Evolutionary conservation across 176 grass and related monocot genomes (phyloP), one percentile per base, ranked within the genome.

Genomic region (Hsuehochloa calcarea): DNA sequence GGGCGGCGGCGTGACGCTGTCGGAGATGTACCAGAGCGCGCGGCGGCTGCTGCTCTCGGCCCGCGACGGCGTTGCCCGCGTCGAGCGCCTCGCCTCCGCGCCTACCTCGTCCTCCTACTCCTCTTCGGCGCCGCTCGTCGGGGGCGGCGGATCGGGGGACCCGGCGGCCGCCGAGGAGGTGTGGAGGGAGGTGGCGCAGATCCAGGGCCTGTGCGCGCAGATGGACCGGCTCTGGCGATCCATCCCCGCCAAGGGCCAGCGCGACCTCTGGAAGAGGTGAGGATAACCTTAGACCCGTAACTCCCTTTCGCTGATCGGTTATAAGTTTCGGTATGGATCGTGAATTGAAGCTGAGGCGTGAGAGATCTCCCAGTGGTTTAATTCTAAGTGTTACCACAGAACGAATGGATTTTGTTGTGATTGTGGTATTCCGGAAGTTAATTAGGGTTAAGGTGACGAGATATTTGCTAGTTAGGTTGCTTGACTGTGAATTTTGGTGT

Each of bases 261-360:
- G 91, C 31, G 96, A 96, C 88, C 88, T 99, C 79, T 99, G 96
- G 96, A 99, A 99, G 88, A 94, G 96, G 96, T 96, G 89, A 88
- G 63, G 60, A 17, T 71, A 25, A 60, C 39, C 49, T 16, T 65
- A 38, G 25, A 65, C 27, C 40, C 0, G 9, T 74, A 46, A 62
- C 35, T 64, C 37, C 29, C 39, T 35, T 46, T 20, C 20, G 5
- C 10, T 54, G 70, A 16, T 61, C 8, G 7, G 44, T 75, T 61
- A 1, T 45, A 40, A n/a, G 27, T 50, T 66, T 23, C 22, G 11
- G 1, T 59, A 0, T 59, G 5, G 12, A 12, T 6, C 15, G n/a
- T 52, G 29, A 39, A 40, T 87, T 34, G 11, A 17, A 49, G 19
- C 34, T 31, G 38, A 31, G 47, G 37, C 13, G 5, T 22, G n/a